Evolutionary conservation across 1,284 basidiomycete species (phyloP).

Genomic region (Pterulicium gracile): DNA sequence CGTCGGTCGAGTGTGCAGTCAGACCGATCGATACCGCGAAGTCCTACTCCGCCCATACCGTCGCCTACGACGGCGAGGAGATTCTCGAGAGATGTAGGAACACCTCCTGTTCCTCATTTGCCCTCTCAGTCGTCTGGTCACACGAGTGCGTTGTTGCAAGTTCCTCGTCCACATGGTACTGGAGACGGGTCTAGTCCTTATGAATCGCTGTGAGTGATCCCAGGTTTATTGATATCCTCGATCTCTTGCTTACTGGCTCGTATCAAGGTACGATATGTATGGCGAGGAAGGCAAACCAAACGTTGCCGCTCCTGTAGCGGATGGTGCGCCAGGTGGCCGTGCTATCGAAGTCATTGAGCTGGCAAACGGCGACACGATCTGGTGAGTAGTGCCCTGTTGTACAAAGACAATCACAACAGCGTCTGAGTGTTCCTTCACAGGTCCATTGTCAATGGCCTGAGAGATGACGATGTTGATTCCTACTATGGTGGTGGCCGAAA

Average conservation of each 20-base stretch:
- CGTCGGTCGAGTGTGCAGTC: slow-evolving; percentile 49
- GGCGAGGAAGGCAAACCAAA: slow-evolving; percentile 36
- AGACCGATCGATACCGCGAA: slow-evolving; percentile 56
- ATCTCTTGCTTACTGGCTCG: slow-evolving; percentile 12
- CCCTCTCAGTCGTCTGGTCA: slow-evolving; percentile 37
- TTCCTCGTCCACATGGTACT: slow-evolving; percentile 27
- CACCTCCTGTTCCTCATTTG: slow-evolving; percentile 63
- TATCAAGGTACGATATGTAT: slow-evolving; percentile 69
- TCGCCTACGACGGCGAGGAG: slow-evolving; percentile 40
- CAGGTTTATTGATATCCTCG: slow-evolving; percentile 13
- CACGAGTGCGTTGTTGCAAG: slow-evolving; percentile 32
- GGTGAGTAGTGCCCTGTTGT: slow-evolving; percentile 45
- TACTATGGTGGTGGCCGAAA: slow-evolving; percentile 45
- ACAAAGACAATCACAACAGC: too few relatives aligned
- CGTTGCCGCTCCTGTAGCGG: slow-evolving; percentile 19
- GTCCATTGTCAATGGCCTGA: slow-evolving; percentile 74
- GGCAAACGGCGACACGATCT: slow-evolving; percentile 75
- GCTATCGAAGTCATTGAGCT: slow-evolving; percentile 71
- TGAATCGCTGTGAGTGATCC: slow-evolving; percentile 72
- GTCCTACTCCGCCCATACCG: slow-evolving; percentile 74
- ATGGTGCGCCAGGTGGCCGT: slow-evolving; percentile 45
- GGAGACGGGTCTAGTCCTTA: slow-evolving; percentile 59
- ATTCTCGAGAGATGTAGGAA: slow-evolving; percentile 47
- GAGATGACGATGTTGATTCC: slow-evolving; percentile 65
- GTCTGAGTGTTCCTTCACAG: too few relatives aligned